Base-by-base conservation (phyloP, 352 stramenopile genomes). In the Phytopythium mirpurense region DNA sequence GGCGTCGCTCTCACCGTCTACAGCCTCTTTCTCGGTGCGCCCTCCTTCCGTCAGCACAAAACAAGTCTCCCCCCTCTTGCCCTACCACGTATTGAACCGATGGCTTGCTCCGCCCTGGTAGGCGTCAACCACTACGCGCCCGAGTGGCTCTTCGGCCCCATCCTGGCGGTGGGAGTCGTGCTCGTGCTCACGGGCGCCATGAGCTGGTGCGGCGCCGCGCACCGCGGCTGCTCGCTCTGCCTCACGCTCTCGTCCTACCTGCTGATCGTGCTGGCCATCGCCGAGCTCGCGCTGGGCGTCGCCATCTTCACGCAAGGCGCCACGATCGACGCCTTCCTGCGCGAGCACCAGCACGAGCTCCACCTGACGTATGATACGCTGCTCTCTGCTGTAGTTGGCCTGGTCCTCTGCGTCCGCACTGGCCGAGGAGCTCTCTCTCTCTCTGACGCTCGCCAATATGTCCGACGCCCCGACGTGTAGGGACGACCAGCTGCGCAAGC, bases 151-250 rank as follows among this genome's bases (percentile, higher is more conserved):
- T 90, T 86, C 45, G 69, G 21, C 7, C 78, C 78, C 11, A 78
- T 90, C 36, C 59, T 87, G 42, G 65, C 59, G 0, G 70, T 87
- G 14, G 78, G 78, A 18, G 52, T 49, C 16, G 46, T 90, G 11
- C 60, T 87, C 26, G 43, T 85, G 24, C 32, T 86, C 8, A 73
- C 72, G 12, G 59, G 66, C 5, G 34, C 72, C 2, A 72, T 87
- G 65, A 90, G 78, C 46, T 90, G 78, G 78, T 90, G 74, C 32
- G 78, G 78, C 8, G 62, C 76, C 7, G 74, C 74, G 19, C 70
- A 74, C 55, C 58, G 52, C 19, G 74, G 60, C 54, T 86, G 68
- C 62, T 70, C 63, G 9, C 18, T 62, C 23, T 77, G 76, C 32
- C 64, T 90, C 3, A 77, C 74, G 31, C 64, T 76, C 10, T 90